These are phyloP conservation scores for Beauveria pseudobassiana DNA, from an alignment of 2,329 filamentous ascomycete species.

Conservation along the genomic window DNA sequence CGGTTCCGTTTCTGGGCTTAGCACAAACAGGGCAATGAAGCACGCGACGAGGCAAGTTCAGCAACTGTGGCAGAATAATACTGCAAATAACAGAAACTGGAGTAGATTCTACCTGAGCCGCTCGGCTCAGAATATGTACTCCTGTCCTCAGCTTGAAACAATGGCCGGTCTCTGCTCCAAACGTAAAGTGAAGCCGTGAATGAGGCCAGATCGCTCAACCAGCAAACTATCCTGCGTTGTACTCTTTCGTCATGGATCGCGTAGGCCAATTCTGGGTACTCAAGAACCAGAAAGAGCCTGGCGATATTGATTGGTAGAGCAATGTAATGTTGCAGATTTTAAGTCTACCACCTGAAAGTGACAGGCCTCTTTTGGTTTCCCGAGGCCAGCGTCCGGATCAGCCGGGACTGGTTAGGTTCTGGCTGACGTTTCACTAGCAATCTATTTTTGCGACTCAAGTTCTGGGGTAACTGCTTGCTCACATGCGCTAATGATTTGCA, in stretches of 20 bases:
- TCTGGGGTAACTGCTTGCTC: not conserved
- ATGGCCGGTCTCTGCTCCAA: no score
- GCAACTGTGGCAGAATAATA: not conserved
- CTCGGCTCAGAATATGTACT: no score
- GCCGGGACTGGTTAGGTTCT: constrained; percentile 3
- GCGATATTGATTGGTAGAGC: not conserved
- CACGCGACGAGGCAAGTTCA: not conserved
- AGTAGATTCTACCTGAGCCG: not conserved
- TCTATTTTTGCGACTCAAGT: not conserved
- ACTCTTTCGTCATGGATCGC: not conserved
- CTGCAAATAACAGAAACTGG: not conserved
- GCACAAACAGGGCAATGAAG: constrained; percentile 8
- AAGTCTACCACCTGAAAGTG: not conserved
- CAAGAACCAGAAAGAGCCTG: not conserved
- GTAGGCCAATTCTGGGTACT: no score
- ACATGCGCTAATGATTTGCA: not conserved
- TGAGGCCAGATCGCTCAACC: not conserved
- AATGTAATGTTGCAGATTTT: not conserved
- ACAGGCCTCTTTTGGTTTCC: not conserved
- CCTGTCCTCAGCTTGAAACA: no score
- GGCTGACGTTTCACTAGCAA: not conserved
- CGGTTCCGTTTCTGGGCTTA: not conserved
- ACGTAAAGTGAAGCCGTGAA: not conserved
- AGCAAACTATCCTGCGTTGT: not conserved
- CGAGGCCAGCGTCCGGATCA: not conserved